A percentile compares a stretch with the other conserved stretches of the same genome.
phyloP scores from a whole-genome alignment of 306 rosid genomes.

The Citrullus colocynthis region DNA sequence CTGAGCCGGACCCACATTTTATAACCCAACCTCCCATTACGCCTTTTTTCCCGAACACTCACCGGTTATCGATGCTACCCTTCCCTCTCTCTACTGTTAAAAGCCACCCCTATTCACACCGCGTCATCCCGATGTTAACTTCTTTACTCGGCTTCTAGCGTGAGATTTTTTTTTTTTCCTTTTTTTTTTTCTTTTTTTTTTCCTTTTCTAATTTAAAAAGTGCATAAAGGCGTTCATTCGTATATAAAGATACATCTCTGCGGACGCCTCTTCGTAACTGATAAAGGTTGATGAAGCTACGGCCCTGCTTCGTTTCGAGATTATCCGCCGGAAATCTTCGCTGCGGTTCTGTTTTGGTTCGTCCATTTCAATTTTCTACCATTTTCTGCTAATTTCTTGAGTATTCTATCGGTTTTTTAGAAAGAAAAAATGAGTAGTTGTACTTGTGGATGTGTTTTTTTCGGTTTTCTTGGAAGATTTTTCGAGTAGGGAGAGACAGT shows the following conservation, averaged over 20 bases:
- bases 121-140: neutral
- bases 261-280: neutral
- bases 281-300: neutral
- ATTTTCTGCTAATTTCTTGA: neutral
- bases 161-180: neutral
- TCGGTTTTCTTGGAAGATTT: neutral
- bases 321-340: neutral
- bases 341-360: neutral
- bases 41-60: neutral
- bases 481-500: neutral
- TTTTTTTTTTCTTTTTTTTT: neutral
- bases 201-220: neutral
- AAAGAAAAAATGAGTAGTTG: neutral
- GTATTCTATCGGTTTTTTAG: neutral
- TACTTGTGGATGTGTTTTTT: neutral
- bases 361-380: neutral
- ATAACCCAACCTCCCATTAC: neutral
- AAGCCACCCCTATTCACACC: neutral
- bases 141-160: neutral
- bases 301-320: conserved; percentile 1
- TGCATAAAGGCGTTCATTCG: neutral
- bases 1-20: conserved; percentile 3
- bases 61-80: conserved; percentile 14
- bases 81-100: neutral
- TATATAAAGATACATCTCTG: neutral